Conservation (phyloP, 2,329 filamentous ascomycete genomes). For the Colletotrichum sansevieriae region DNA sequence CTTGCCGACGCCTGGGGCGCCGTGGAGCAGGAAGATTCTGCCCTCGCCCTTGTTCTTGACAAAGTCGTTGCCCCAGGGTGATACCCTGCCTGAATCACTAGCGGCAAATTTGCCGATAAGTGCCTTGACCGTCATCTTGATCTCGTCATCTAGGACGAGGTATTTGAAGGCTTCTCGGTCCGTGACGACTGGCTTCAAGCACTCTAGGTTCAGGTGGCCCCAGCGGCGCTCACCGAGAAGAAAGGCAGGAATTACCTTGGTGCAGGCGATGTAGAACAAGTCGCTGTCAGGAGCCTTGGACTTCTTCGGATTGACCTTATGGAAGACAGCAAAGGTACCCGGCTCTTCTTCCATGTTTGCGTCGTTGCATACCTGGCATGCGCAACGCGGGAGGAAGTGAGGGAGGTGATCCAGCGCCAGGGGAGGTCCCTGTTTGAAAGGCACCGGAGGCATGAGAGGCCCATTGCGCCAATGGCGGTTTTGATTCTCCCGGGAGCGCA, state of each 20-base stretch:
- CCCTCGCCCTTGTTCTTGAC: conserved; percentile 58
- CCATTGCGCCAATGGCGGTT: conserved; percentile 26
- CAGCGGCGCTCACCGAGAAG: conserved; percentile 60
- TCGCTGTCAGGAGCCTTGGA: conserved; percentile 55
- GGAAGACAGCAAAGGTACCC: conserved; percentile 55
- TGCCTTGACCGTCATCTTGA: conserved; percentile 62
- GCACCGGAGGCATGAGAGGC: background rate
- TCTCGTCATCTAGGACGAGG: conserved; percentile 61
- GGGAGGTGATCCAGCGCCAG: conserved; percentile 54
- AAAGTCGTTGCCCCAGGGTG: conserved; percentile 58
- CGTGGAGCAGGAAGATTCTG: conserved; percentile 65
- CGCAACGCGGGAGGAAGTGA: conserved; percentile 56
- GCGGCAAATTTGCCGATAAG: conserved; percentile 62
- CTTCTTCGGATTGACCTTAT: conserved; percentile 53
- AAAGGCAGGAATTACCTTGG: conserved; percentile 61
- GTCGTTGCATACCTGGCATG: conserved; percentile 54
- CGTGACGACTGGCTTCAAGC: conserved; percentile 55
- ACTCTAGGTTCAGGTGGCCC: conserved; percentile 57
- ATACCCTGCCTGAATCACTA: conserved; percentile 52
- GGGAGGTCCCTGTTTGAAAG: conserved; percentile 12
- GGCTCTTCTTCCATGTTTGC: conserved; percentile 43
- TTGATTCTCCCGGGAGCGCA: conserved; percentile 45
- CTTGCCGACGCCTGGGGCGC: conserved; percentile 68
- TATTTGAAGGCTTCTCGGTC: conserved; percentile 64
- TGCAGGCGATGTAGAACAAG: conserved; percentile 59